Percentiles rank a stretch among this genome's conserved stretches.
Conservation (phyloP, 176 grass and related monocot species). For the Saccharum officinarum region DNA sequence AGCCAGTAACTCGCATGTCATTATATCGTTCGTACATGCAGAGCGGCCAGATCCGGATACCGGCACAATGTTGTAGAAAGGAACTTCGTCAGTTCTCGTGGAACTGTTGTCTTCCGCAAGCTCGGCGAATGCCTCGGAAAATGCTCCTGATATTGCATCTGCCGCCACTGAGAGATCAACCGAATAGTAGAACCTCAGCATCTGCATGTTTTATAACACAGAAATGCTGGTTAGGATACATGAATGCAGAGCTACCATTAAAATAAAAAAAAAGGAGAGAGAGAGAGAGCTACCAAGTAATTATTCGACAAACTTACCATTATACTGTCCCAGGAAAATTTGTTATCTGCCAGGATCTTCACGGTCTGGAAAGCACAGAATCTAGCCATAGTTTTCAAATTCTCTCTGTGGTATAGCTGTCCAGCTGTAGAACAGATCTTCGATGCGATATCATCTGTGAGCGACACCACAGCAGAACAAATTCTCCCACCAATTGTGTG, state of each 20-base stretch:
- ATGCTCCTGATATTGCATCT: conserved; percentile 20
- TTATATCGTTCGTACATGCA: conserved; percentile 44
- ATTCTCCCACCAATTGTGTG: conserved; percentile 52
- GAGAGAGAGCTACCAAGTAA: background rate
- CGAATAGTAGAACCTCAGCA: conserved; percentile 77
- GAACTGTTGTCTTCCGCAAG: conserved; percentile 26
- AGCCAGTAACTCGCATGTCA: conserved; percentile 81
- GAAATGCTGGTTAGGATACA: conserved; percentile 11
- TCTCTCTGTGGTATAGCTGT: conserved; percentile 1
- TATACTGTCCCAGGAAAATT: conserved; percentile 63
- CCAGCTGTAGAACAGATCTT: conserved; percentile 49
- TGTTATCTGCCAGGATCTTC: conserved; percentile 56
- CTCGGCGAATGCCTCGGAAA: conserved; percentile 51
- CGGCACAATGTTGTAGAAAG: conserved; percentile 69
- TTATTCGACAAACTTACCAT: conserved; percentile 30
- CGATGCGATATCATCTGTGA: conserved; percentile 48
- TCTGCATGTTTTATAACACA: conserved; percentile 41
- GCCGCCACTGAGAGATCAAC: conserved; percentile 19
- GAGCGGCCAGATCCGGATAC: conserved; percentile 67
- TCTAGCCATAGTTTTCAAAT: conserved; percentile 52
- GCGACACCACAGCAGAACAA: conserved; percentile 62
- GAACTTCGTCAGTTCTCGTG: background rate
- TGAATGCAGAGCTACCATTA: background rate
- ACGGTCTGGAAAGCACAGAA: conserved; percentile 55
- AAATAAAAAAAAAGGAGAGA: too few relatives aligned